Evolutionary conservation across 2,329 filamentous ascomycete genomes (phyloP), one percentile per base, ranked within the genome.

Genomic region (Epichloe uncinata): DNA sequence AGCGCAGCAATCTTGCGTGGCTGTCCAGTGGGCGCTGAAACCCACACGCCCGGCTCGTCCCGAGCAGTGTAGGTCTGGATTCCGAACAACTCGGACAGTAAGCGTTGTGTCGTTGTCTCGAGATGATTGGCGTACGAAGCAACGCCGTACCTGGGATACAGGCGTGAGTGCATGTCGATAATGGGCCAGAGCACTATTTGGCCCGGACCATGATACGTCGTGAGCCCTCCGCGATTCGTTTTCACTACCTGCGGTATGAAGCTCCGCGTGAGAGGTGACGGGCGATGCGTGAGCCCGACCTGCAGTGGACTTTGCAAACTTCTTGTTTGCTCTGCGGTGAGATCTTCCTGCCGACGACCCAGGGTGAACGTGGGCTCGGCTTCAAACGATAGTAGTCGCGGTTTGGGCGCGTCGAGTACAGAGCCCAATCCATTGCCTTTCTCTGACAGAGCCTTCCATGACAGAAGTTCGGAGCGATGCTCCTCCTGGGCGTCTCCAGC

Each of bases 121-220:
- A 98, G 74, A 34, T 89, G 66, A 36, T 80, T 75, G 5, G 95
- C 84, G 67, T 95, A 95, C 53, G 78, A 79, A 16, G 87, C 73
- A 12, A 93, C 84, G 4, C 78, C 82, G 18, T 93, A 72, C 43
- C 61, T 70, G 0, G 70, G 68, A 56, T 88, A 77, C 11, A 66
- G 55, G 0, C 65, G 60, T 6, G 77, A 73, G 49, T 79, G 79
- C 50, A 97, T 75, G 64, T 95, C 88, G n/a, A 95, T 65, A 47
- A 96, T 79, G 3, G 91, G 88, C 72, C 95, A 98, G n/a, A 90
- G 80, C 36, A 96, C 86, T 45, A 95, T 69, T 65, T 98, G 93
- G 0, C 91, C 91, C 0, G 91, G 93, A 0, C 91, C 93, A 64
- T 98, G 93, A 70, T 95, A 97, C 3, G 93, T 97, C 0, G 87